These are phyloP conservation scores for Lumnitzera littorea DNA, from an alignment of 345 rosid genomes.

Conservation along the genomic window DNA sequence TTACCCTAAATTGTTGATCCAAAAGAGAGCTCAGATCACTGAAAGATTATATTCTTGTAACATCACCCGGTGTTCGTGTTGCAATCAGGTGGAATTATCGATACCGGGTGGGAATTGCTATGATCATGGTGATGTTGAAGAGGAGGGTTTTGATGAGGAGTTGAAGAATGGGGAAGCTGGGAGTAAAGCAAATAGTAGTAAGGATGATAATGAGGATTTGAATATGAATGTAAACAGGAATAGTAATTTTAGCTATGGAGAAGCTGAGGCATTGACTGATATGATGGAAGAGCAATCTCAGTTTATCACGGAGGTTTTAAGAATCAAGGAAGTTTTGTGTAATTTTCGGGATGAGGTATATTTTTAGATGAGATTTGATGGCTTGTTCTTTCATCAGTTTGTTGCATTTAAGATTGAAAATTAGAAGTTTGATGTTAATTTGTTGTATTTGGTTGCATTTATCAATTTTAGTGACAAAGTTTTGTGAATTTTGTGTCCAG, in stretches of 20 bases:
- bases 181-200: constrained; percentile 39
- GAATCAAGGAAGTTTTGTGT: constrained; percentile 58
- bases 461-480: not conserved
- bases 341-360: constrained; percentile 53
- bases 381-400: not conserved
- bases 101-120: constrained; percentile 29
- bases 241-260: constrained; percentile 55
- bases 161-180: constrained; percentile 20
- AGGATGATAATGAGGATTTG: constrained; percentile 21
- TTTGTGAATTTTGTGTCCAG: constrained; percentile 32
- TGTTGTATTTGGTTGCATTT: constrained; percentile 3
- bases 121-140: constrained; percentile 10
- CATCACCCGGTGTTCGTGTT: constrained; percentile 47
- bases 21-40: constrained; percentile 51
- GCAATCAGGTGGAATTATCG: constrained; percentile 45
- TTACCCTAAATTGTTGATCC: constrained; percentile 52
- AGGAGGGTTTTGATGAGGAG: not conserved
- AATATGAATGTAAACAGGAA: constrained; percentile 32
- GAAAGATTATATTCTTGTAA: constrained; percentile 49
- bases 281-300: constrained; percentile 53
- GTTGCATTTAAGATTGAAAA: no score
- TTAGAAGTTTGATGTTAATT: no score
- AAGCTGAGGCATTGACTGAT: constrained; percentile 74
- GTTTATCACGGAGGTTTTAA: constrained; percentile 44
- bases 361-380: not conserved